Percentiles rank a stretch among this genome's conserved stretches.
phyloP scores from a whole-genome alignment of 108 stramenopile genomes.

The Nitzschia sp. region DNA sequence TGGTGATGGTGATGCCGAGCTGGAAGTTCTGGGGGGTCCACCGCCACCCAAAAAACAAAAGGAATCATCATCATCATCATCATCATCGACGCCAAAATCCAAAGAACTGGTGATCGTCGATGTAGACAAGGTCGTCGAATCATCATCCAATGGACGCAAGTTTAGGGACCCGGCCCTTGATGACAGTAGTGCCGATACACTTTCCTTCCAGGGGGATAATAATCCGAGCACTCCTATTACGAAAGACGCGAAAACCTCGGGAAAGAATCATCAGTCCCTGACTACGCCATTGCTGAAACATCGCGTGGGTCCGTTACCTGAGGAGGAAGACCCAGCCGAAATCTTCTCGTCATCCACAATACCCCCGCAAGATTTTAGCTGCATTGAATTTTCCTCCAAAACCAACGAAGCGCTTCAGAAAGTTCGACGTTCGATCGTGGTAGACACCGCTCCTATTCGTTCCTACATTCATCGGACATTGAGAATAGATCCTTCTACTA shows the following conservation, averaged over 20 bases:
- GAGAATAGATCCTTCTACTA: background rate
- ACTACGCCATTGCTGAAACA: background rate
- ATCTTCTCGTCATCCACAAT: background rate
- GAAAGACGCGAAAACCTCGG: background rate
- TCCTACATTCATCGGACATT: background rate
- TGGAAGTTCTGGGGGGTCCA: background rate
- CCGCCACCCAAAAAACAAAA: too few species aligned
- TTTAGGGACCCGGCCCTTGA: background rate
- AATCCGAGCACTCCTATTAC: background rate
- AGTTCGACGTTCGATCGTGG: constrained; percentile 7
- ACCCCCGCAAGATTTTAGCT: background rate
- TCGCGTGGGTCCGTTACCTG: too few species aligned
- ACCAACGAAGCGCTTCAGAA: constrained; percentile 9
- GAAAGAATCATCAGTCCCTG: too few species aligned
- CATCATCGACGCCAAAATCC: background rate
- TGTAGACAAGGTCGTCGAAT: background rate
- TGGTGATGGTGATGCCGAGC: background rate
- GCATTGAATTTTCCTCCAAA: constrained; percentile 10
- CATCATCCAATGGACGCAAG: background rate
- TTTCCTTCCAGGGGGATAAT: background rate
- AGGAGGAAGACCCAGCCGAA: background rate
- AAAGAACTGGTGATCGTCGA: background rate
- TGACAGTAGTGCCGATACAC: background rate
- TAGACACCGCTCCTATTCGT: constrained; percentile 4
- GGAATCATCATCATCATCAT: background rate